Base-by-base conservation (phyloP, 2,329 filamentous ascomycete species). In the Pseudogymnoascus sp. region DNA sequence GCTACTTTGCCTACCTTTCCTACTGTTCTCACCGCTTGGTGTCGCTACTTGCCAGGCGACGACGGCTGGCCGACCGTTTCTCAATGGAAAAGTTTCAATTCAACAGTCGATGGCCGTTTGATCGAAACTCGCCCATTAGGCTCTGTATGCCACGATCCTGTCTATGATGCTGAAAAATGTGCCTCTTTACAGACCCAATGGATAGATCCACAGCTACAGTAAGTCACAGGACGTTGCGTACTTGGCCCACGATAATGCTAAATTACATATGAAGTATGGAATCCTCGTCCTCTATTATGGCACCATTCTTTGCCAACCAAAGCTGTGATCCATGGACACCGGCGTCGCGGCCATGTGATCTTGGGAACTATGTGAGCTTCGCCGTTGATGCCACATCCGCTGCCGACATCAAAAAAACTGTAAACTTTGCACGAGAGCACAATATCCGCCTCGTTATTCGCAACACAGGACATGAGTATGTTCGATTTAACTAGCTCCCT, bases 401-500 rank as follows among this genome's bases (percentile, higher is more conserved):
- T 2, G 61, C 63, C n/a, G 65, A 71, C 57, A 62, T 72, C 14
- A 58, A 60, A 22, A 69, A 73, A 12, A 75, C 72, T 5, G 64
- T 77, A 12, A 64, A 67, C 3, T 77, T 77, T 61, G 74, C 74
- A 6, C 61, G 62, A 47, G 61, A 62, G 47, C 64, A 72, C 16
- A 75, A 76, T 50, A 69, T 79, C 50, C 73, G 77, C 0, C 70
- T 79, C 2, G 74, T 76, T 30, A 76, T 85, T 63, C 77, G 79
- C 62, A 83, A 83, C 65, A 84, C 81, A 0, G 81, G 81, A 1
- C 81, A 85, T 67, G 81, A 83, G 63, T 75, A 70, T 62, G 64
- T 64, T 14, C 7, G 43, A 14, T 8, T 11, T 22, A 4, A n/a
- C 18, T 30, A 50, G n/a, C 18, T 32, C 14, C 14, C 2, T 8